phyloP scores from a whole-genome alignment of 345 rosid species.

The Schrenkiella parvula region DNA sequence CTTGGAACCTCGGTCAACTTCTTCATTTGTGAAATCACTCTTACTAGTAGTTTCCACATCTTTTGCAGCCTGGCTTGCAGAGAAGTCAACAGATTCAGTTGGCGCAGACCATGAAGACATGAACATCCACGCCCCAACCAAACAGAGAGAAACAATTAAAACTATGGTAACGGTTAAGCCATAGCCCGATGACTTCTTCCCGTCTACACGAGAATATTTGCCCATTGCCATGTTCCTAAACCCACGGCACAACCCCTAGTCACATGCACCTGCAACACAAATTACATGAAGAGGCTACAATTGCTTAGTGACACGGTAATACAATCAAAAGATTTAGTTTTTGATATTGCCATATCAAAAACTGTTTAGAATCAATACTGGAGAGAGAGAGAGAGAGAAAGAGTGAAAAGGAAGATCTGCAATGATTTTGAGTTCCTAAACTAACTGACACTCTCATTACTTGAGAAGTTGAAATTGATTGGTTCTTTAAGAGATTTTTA shows the following conservation, averaged over 20 bases:
- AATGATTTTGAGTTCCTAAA: not conserved
- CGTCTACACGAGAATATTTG: slow-evolving; percentile 60
- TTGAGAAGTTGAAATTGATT: no score
- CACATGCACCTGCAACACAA: slow-evolving; percentile 28
- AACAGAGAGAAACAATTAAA: slow-evolving; percentile 57
- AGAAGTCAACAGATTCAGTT: slow-evolving; percentile 32
- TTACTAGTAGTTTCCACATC: slow-evolving; percentile 36
- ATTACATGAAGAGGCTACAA: not conserved
- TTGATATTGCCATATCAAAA: not conserved
- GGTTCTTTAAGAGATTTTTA: no score
- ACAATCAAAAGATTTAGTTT: not conserved
- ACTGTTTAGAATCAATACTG: not conserved
- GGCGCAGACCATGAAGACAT: slow-evolving; percentile 68
- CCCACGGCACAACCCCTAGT: slow-evolving; percentile 14
- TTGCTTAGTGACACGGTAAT: not conserved
- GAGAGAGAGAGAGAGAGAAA: no score
- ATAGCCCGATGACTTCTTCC: slow-evolving; percentile 54
- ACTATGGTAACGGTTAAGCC: slow-evolving; percentile 59
- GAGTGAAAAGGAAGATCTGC: not conserved
- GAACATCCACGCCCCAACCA: slow-evolving; percentile 85
- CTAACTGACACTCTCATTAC: no score
- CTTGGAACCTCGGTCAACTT: slow-evolving; percentile 31
- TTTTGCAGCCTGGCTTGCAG: slow-evolving; percentile 15
- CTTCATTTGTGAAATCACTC: slow-evolving; percentile 31
- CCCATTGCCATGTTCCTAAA: slow-evolving; percentile 52